Evolutionary conservation across 2,329 filamentous ascomycete species (phyloP).

Genomic region (Canariomyces notabilis): DNA sequence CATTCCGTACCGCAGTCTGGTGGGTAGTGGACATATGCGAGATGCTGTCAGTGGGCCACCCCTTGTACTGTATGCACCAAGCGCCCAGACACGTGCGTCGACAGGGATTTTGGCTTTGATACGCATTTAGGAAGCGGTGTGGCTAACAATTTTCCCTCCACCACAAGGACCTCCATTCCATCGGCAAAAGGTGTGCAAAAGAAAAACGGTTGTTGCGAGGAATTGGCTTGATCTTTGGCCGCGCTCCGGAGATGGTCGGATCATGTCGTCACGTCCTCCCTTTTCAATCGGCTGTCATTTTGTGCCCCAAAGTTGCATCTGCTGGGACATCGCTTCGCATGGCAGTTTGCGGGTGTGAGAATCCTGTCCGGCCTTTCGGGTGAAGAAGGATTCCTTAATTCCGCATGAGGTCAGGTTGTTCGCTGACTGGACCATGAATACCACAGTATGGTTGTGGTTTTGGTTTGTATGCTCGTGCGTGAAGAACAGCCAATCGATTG

Average conservation of each 20-base stretch:
- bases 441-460: background rate
- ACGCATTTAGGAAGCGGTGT: conserved; percentile 14
- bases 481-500: background rate
- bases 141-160: conserved; percentile 16
- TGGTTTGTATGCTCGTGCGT: background rate
- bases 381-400: no score
- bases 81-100: background rate
- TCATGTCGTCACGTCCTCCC: conserved; percentile 19
- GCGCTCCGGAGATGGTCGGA: conserved; percentile 15
- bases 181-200: background rate
- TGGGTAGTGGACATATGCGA: background rate
- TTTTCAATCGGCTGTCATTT: background rate
- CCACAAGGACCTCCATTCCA: no score
- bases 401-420: no score
- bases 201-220: no score
- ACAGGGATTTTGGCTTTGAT: background rate
- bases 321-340: conserved; percentile 2
- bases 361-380: background rate
- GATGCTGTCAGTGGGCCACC: background rate
- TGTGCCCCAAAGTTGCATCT: conserved; percentile 3
- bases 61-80: background rate
- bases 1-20: no score
- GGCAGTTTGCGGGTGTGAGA: background rate
- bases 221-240: no score
- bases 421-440: no score